These are phyloP conservation scores for Vitellaria paradoxa DNA, from an alignment of 179 eudicot species.

Conservation along the genomic window DNA sequence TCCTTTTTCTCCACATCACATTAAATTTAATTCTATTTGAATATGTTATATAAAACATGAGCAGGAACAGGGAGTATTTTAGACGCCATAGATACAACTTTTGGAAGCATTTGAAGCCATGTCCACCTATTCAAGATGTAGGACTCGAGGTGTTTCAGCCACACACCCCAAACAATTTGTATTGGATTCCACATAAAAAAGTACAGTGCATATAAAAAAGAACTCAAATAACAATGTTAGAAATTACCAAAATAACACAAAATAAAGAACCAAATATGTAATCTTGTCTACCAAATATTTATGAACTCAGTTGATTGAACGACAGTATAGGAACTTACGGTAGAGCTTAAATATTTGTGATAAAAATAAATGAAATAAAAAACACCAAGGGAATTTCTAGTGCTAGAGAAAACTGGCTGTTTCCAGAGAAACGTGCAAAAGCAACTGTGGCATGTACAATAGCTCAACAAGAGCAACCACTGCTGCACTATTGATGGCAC, in stretches of 20 bases:
- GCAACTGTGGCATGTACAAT: not conserved
- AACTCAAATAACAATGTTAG: not conserved
- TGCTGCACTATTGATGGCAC: not conserved
- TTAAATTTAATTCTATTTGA: too few relatives aligned
- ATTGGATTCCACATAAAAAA: not conserved
- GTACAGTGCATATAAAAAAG: not conserved
- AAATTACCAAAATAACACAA: not conserved
- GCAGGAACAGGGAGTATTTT: too few relatives aligned
- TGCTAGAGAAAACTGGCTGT: not conserved
- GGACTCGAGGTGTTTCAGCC: not conserved
- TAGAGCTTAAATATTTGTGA: too few relatives aligned
- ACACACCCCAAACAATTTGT: not conserved
- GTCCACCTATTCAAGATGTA: not conserved
- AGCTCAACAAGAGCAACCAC: not conserved
- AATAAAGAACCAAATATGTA: too few relatives aligned
- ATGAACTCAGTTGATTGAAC: too few relatives aligned
- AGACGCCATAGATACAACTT: not conserved
- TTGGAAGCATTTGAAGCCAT: not conserved
- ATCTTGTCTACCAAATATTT: too few relatives aligned
- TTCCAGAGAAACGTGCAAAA: not conserved
- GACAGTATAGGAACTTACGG: too few relatives aligned
- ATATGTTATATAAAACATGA: too few relatives aligned
- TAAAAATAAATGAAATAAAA: too few relatives aligned
- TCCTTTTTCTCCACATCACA: too few relatives aligned
- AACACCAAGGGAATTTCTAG: constrained; percentile 1